These are phyloP conservation scores for Polytolypa hystricis DNA, from an alignment of 2,329 filamentous ascomycete species.

Conservation along the genomic window DNA sequence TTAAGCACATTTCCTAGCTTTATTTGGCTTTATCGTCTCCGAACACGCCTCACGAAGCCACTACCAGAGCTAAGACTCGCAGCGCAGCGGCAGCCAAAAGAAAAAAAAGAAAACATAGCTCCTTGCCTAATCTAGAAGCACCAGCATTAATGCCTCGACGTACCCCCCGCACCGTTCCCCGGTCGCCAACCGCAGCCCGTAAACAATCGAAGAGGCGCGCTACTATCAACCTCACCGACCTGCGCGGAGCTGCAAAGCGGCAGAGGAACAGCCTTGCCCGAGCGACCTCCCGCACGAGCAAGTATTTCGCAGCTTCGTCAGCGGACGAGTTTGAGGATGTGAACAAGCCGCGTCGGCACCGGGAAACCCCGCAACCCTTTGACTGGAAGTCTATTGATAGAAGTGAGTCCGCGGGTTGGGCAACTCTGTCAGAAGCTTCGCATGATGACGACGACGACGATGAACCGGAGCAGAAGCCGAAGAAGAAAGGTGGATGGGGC, in stretches of 20 bases:
- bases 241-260: conserved; percentile 14
- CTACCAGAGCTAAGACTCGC: too few relatives aligned
- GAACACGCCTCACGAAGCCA: too few relatives aligned
- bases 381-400: too few relatives aligned
- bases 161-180: conserved; percentile 28
- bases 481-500: conserved; percentile 16
- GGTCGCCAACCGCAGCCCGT: conserved; percentile 16
- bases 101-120: not conserved
- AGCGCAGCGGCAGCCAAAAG: too few relatives aligned
- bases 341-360: too few relatives aligned
- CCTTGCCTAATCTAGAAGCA: not conserved
- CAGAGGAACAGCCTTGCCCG: conserved; percentile 16
- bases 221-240: conserved; percentile 19
- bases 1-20: too few relatives aligned
- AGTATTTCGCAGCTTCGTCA: conserved; percentile 38
- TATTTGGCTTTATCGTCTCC: too few relatives aligned
- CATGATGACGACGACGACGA: conserved; percentile 79
- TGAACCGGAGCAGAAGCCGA: conserved; percentile 23
- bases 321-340: conserved; percentile 20
- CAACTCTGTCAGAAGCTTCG: too few relatives aligned
- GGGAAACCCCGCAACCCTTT: too few relatives aligned
- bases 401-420: too few relatives aligned
- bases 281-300: conserved; percentile 39
- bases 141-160: conserved; percentile 31
- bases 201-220: conserved; percentile 6